Evolutionary conservation across 345 rosid species (phyloP).

Genomic region (Heritiera littoralis): DNA sequence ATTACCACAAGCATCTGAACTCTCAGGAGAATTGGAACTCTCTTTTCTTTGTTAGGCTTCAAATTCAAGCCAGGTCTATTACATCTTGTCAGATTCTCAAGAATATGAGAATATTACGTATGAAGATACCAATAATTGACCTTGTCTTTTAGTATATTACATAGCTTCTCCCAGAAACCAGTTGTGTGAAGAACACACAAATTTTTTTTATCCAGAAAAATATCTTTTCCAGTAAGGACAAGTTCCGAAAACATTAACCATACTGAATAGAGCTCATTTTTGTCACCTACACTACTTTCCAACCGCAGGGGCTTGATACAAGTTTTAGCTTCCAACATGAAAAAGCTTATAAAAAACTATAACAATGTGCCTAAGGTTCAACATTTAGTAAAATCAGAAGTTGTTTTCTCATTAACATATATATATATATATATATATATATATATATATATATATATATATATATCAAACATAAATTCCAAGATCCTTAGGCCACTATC

Average conservation of each 20-base stretch:
- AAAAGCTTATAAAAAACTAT: not conserved
- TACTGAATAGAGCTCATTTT: not conserved
- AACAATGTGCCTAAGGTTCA: not conserved
- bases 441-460: no score
- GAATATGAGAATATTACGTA: not conserved
- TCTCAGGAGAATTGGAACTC: not conserved
- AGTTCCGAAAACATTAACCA: not conserved
- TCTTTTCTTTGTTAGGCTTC: not conserved
- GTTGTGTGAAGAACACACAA: not conserved
- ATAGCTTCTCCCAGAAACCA: not conserved
- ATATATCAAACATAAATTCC: not conserved
- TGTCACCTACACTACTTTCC: not conserved
- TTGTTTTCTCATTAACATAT: not conserved
- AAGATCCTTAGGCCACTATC: not conserved
- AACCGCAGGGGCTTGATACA: not conserved
- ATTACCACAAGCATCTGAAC: not conserved
- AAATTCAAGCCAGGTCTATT: not conserved
- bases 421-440: no score
- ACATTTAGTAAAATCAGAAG: not conserved
- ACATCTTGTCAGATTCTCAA: not conserved
- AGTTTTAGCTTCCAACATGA: not conserved
- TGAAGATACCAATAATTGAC: not conserved
- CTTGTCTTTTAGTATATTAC: not conserved
- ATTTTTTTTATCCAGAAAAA: not conserved
- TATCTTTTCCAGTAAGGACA: not conserved